A percentile compares a stretch with the other conserved stretches of the same genome.
Evolutionary conservation across 2,329 filamentous ascomycete genomes (phyloP).

Genomic region (Fusarium goolgardi): DNA sequence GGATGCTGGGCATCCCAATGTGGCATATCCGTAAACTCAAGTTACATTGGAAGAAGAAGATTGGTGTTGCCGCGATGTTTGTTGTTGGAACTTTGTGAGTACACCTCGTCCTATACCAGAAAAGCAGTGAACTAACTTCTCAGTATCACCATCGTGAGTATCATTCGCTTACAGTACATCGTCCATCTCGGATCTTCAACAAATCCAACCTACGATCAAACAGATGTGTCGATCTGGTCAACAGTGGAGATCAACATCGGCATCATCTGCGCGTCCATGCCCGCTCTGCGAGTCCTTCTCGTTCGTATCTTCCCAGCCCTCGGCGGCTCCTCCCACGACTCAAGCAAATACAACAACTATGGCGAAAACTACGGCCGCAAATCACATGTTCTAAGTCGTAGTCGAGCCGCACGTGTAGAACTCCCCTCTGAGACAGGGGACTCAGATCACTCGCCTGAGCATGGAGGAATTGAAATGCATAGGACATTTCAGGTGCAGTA

Average conservation of each 20-base stretch:
- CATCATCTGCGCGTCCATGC: conserved; percentile 53
- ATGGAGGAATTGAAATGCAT: conserved; percentile 44
- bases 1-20: conserved; percentile 57
- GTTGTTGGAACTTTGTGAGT: conserved; percentile 56
- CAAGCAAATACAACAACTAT: conserved; percentile 44
- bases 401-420: conserved; percentile 37
- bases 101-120: accelerated
- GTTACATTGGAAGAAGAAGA: conserved; percentile 56
- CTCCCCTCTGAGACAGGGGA: conserved; percentile 34
- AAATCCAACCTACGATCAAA: conserved; percentile 50
- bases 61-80: conserved; percentile 58
- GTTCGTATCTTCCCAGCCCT: conserved; percentile 47
- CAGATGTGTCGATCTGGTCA: conserved; percentile 50
- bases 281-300: conserved; percentile 48
- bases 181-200: conserved; percentile 45
- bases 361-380: conserved; percentile 38
- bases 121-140: conserved; percentile 1
- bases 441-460: conserved; percentile 31
- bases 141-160: conserved; percentile 49
- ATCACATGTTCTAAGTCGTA: conserved; percentile 39
- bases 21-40: conserved; percentile 52
- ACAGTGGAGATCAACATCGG: conserved; percentile 53
- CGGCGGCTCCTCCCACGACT: conserved; percentile 42
- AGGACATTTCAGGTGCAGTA: conserved; percentile 43
- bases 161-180: conserved; percentile 47